Base-by-base conservation (phyloP, 371 early-diverging fungal species). In the Mucor racemosus region DNA sequence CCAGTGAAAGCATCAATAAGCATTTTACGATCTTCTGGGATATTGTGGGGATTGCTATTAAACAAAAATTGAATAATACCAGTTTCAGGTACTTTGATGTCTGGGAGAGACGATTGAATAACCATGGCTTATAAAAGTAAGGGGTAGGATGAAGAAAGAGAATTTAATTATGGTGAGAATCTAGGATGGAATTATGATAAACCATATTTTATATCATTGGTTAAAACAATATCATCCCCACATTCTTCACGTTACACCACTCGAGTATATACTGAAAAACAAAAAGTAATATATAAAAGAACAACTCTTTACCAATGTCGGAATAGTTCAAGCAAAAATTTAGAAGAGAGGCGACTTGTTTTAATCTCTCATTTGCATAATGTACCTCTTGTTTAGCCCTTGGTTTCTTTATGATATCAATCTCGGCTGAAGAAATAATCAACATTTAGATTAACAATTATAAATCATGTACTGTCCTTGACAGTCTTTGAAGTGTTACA, bases 1-100 rank as follows among this genome's bases (percentile, higher is more conserved):
- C 80, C 80, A 1, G 87, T 86, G 46, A 71, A 58, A 36, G 82
- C 86, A 65, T 93, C 90, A 53, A 92, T 80, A 17, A 86, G 79
- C 38, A 89, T 58, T 9, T 65, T 71, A 65, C 79, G 83, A 48
- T 81, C 70, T 34, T 81, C 78, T 9, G 77, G 72, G 5, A 73
- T 75, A 14, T 66, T 60, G 59, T 77, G 48, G 1, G 36, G 42
- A 21, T 65, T 73, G 1, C 7, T 26, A 5, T 55, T 31, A 33
- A 74, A 74, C 2, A 74, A 14, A 40, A 71, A 62, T 33, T 66
- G 63, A 4, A 74, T 34, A 36, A 74, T 41, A 5, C 65, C 63
- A 8, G 55, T 59, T 35, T 61, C 58, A 35, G 75, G 75, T 2
- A 74, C 34, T 15, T 39, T 48, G 8, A 71, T 62, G 36, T 26